Evolutionary conservation across 2,329 filamentous ascomycete genomes (phyloP).

Genomic region (Venturia carpophila): DNA sequence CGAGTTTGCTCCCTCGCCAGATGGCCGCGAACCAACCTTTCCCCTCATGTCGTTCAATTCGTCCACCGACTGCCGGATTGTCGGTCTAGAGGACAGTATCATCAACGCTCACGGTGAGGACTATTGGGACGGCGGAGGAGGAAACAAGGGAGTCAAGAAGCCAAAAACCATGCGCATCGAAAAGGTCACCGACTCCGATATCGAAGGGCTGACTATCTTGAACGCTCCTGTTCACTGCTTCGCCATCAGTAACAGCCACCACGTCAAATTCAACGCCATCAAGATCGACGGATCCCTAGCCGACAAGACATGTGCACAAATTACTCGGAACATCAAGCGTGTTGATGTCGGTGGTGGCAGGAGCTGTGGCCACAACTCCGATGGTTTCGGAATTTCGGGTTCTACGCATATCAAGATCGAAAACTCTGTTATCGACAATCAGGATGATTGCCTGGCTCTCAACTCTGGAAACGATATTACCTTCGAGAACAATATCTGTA

Average conservation of each 20-base stretch:
- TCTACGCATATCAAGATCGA: conserved; percentile 44
- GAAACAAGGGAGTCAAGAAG: conserved; percentile 24
- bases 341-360: conserved; percentile 23
- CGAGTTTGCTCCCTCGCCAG: neutral
- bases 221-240: conserved; percentile 50
- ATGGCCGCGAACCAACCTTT: neutral
- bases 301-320: conserved; percentile 33
- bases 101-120: conserved; percentile 49
- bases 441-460: conserved; percentile 53
- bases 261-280: conserved; percentile 42
- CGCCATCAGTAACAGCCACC: conserved; percentile 37
- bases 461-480: conserved; percentile 45
- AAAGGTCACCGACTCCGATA: conserved; percentile 28
- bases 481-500: conserved; percentile 37
- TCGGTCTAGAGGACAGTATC: conserved; percentile 41
- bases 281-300: conserved; percentile 52
- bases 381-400: conserved; percentile 49
- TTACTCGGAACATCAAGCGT: conserved; percentile 20
- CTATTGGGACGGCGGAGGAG: conserved; percentile 44
- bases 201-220: conserved; percentile 45
- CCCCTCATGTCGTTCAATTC: neutral
- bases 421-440: conserved; percentile 47
- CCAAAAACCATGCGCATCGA: conserved; percentile 32
- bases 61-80: conserved; percentile 46
- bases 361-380: conserved; percentile 43